These are phyloP conservation scores for Suillus weaverae DNA, from an alignment of 768 basidiomycete genomes.

Conservation along the genomic window DNA sequence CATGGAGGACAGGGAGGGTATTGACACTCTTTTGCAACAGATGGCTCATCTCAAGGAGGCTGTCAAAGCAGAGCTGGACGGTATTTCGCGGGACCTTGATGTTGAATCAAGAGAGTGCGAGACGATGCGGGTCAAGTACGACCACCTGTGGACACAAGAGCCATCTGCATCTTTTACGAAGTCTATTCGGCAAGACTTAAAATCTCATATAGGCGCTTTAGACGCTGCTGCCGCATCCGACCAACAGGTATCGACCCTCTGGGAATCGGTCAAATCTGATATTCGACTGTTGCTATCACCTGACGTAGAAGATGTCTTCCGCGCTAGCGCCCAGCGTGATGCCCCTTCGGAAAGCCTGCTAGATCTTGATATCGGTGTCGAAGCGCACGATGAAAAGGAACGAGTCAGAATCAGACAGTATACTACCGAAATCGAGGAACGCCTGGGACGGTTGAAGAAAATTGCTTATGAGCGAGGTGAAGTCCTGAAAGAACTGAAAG, in stretches of 20 bases:
- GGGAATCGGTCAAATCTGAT: conserved; percentile 69
- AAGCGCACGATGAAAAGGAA: conserved; percentile 65
- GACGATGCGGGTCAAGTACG: conserved; percentile 81
- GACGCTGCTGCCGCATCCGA: conserved; percentile 81
- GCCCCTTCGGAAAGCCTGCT: conserved; percentile 48
- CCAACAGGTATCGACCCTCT: conserved; percentile 67
- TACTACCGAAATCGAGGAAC: conserved; percentile 77
- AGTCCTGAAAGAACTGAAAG: conserved; percentile 91
- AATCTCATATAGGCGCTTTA: conserved; percentile 67
- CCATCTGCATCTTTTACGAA: conserved; percentile 78
- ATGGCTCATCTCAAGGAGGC: conserved; percentile 57
- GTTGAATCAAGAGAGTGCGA: conserved; percentile 87
- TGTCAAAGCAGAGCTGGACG: conserved; percentile 63
- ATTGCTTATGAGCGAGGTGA: conserved; percentile 84
- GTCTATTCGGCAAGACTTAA: conserved; percentile 72
- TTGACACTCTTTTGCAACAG: conserved; percentile 62
- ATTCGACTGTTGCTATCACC: conserved; percentile 60
- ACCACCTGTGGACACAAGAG: conserved; percentile 82
- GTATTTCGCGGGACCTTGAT: conserved; percentile 67
- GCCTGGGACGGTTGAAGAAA: conserved; percentile 74
- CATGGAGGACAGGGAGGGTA: conserved; percentile 66
- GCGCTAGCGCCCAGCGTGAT: conserved; percentile 46
- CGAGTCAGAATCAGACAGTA: conserved; percentile 62
- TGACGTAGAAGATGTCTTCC: conserved; percentile 63
- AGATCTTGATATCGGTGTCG: conserved; percentile 72